Evolutionary conservation across 371 early-diverging fungal species (phyloP), one percentile per base, ranked within the genome.

Genomic region (Syncephalastrum monosporum): DNA sequence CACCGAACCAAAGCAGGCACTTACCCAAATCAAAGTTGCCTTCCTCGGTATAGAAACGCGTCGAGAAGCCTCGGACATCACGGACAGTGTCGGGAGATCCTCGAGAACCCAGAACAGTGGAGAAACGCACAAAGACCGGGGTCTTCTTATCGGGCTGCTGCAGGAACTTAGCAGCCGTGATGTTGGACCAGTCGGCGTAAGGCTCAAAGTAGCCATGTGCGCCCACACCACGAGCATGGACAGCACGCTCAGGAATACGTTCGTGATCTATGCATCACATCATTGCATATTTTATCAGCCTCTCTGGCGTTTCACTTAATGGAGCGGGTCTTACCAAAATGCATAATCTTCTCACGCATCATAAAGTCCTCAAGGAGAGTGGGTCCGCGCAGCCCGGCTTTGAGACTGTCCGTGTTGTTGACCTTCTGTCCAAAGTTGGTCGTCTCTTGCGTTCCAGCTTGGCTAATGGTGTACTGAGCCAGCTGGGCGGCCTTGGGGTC

Each of bases 31-130:
- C 84, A 62, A 72, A 82, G 45, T 68, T 69, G 23, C 84, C 84
- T 68, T 84, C 82, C 14, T 81, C 81, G 3, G 84, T 84, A 60
- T 81, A 84, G 59, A 84, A 79, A 27, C 79, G 74, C n/a, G 71
- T 53, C 21, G 84, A 79, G 60, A 84, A 84, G 3, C 84, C 84
- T 41, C 79, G 78, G 15, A 74, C 72, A 52, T 83, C 82, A 43
- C 84, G 67, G 4, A 69, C 81, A 3, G 81, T 77, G 58, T 83
- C 83, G 16, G 77, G 61, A n/a, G 74, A 69, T n/a, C 82, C 81
- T 13, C 65, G 46, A 15, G 55, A 61, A 8, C 82, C 81, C 16
- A 68, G 47, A 0, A 82, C 82, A 48, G 80, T 84, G 3, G 83
- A 82, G 59, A 84, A 73, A 17, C 84, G 74, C 13, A 69, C 68